Conservation (phyloP, 805 yeast species). For the Scheffersomyces amazonensis region DNA sequence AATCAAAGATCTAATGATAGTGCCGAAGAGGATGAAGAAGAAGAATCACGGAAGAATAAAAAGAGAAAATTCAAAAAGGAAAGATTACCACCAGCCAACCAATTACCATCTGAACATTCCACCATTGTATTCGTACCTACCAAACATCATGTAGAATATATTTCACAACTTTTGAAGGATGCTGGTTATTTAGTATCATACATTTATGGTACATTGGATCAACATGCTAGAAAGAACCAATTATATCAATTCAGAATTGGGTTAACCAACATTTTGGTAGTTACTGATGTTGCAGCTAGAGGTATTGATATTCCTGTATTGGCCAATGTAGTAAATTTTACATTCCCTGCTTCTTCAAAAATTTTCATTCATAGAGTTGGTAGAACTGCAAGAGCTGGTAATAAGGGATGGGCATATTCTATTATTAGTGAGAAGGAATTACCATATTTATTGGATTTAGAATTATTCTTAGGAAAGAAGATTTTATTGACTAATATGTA, state of each 20-base stretch:
- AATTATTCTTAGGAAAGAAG: constrained; percentile 83
- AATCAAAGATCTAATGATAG: constrained; percentile 49
- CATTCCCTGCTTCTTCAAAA: constrained; percentile 89
- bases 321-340: constrained; percentile 90
- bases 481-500: constrained; percentile 68
- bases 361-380: constrained; percentile 97
- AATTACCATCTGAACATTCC: constrained; percentile 78
- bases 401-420: constrained; percentile 96
- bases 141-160: constrained; percentile 94
- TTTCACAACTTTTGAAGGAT: constrained; percentile 63
- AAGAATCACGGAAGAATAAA: constrained; percentile 29
- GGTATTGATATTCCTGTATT: constrained; percentile 98
- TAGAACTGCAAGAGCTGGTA: constrained; percentile 99
- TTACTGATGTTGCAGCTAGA: constrained; percentile 97
- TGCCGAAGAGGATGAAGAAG: constrained; percentile 48
- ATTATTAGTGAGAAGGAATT: constrained; percentile 80
- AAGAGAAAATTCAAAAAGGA: constrained; percentile 46
- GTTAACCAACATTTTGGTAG: constrained; percentile 81
- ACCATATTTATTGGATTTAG: constrained; percentile 88
- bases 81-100: constrained; percentile 74
- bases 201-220: constrained; percentile 93
- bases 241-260: constrained; percentile 83
- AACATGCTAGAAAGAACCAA: constrained; percentile 89
- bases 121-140: constrained; percentile 96
- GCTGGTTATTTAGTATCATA: constrained; percentile 86